These are phyloP conservation scores for Solanum pinnatisectum DNA, from an alignment of 257 asterid genomes.

Conservation along the genomic window DNA sequence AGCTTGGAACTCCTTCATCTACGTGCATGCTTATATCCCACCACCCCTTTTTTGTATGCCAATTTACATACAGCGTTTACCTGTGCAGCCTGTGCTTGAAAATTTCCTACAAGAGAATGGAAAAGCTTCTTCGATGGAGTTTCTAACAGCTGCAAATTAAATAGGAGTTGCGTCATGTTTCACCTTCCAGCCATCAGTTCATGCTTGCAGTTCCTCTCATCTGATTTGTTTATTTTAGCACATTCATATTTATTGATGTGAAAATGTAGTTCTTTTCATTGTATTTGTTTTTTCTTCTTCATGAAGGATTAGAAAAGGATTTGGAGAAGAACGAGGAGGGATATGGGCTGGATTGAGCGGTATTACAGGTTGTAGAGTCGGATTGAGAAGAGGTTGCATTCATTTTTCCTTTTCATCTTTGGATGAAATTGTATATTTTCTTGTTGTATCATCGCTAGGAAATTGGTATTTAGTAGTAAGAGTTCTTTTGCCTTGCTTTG, in stretches of 20 bases:
- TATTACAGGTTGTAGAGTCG: not conserved
- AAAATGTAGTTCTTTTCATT: not conserved
- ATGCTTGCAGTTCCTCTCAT: not conserved
- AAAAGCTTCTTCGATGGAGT: constrained; percentile 34
- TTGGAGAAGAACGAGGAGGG: not conserved
- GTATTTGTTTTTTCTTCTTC: not conserved
- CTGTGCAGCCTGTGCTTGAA: constrained; percentile 41
- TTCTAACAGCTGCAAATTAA: constrained; percentile 30
- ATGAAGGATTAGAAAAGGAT: not conserved
- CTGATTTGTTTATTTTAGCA: not conserved
- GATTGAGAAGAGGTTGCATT: not conserved
- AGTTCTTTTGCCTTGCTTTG: not conserved
- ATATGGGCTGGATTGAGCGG: not conserved
- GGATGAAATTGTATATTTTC: not conserved
- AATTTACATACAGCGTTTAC: not conserved
- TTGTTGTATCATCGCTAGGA: not conserved
- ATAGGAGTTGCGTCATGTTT: not conserved
- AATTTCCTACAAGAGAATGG: constrained; percentile 44
- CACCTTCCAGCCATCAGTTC: not conserved
- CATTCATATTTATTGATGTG: not conserved
- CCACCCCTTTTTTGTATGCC: not conserved
- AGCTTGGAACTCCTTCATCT: not conserved
- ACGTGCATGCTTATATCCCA: not conserved
- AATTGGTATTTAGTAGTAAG: not conserved
- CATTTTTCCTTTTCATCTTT: not conserved